Base-by-base conservation (phyloP, 768 basidiomycete species). In the Mycena haematopus region DNA sequence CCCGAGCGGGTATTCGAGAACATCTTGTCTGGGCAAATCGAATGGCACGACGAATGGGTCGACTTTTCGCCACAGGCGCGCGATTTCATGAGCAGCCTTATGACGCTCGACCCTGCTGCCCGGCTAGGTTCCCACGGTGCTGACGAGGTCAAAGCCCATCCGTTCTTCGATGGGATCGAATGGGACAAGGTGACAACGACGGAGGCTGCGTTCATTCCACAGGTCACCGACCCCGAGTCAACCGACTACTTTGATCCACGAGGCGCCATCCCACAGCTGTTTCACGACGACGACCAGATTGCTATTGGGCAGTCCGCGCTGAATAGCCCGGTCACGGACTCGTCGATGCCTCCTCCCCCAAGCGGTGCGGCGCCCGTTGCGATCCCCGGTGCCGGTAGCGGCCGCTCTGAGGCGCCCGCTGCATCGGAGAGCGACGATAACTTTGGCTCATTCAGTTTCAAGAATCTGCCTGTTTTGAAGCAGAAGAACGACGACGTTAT, bases 171-270 rank as follows among this genome's bases (percentile, higher is more conserved):
- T 49, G 92, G 86, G 35, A 91, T 99, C 65, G 92, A 98, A 64
- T 99, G 97, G 97, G 87, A 93, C 59, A 90, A 91, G 61, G 88
- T 99, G 56, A 92, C 93, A 9, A 86, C 86, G 9, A 86, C 88
- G 6, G 92, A 96, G 76, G 95, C 95, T 11, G 92, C 90, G 33
- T 99, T 99, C 78, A 94, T 99, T 54, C 97, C 97, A 50, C 91
- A 95, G 71, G 87, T 97, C 35, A 86, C 91, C 15, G 96, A 99
- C 75, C 95, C 96, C 5, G 96, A 98, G 77, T 96, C 95, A 22
- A 99, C 97, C n/a, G 97, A 99, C 74, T 99, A 99, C 78, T 99
- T 99, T 70, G 97, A 99, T 77, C 86, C 95, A 63, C 89, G 97
- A 46, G 97, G 97, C 4, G 96, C 96, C 17, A 86, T 92, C 46